These are phyloP conservation scores for Scheffersomyces coipomensis DNA, from an alignment of 805 yeast genomes.

Conservation along the genomic window DNA sequence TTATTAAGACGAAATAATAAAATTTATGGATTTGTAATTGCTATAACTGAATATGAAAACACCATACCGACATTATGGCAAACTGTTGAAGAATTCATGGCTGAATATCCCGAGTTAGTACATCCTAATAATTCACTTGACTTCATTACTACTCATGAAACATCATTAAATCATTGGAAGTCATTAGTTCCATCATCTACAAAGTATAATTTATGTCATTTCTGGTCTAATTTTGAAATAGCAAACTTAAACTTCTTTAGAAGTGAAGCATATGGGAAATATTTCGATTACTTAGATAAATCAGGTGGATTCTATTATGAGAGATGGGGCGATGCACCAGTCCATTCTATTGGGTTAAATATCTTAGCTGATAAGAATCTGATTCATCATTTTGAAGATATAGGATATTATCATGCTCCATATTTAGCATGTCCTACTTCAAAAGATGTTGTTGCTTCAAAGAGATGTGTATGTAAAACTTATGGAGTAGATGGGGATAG, in stretches of 20 bases:
- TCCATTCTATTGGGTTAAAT: slow-evolving; percentile 37
- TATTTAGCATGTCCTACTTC: slow-evolving; percentile 41
- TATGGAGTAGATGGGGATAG: slow-evolving; percentile 12
- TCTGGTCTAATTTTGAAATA: slow-evolving; percentile 66
- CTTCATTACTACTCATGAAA: slow-evolving; percentile 46
- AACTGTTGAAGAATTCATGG: slow-evolving; percentile 45
- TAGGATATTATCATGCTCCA: slow-evolving; percentile 44
- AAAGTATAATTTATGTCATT: slow-evolving; percentile 56
- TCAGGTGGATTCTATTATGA: slow-evolving; percentile 57
- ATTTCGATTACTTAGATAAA: slow-evolving; percentile 45
- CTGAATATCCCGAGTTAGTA: slow-evolving; percentile 41
- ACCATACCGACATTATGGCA: slow-evolving; percentile 55
- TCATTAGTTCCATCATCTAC: slow-evolving; percentile 20
- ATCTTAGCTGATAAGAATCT: slow-evolving; percentile 32
- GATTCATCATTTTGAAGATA: slow-evolving; percentile 45
- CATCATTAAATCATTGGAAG: slow-evolving; percentile 18
- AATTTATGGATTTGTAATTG: slow-evolving; percentile 49
- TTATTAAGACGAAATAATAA: slow-evolving; percentile 42
- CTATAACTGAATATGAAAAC: slow-evolving; percentile 51
- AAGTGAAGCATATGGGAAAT: slow-evolving; percentile 42
- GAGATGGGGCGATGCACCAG: slow-evolving; percentile 60
- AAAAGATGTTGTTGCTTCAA: slow-evolving; percentile 26
- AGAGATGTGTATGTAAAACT: slow-evolving; percentile 37
- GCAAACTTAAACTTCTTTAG: slow-evolving; percentile 52
- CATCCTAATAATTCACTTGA: slow-evolving; percentile 47